Evolutionary conservation across 2,329 filamentous ascomycete genomes (phyloP), one percentile per base, ranked within the genome.

Genomic region (Phyllosticta paracitricarpa): DNA sequence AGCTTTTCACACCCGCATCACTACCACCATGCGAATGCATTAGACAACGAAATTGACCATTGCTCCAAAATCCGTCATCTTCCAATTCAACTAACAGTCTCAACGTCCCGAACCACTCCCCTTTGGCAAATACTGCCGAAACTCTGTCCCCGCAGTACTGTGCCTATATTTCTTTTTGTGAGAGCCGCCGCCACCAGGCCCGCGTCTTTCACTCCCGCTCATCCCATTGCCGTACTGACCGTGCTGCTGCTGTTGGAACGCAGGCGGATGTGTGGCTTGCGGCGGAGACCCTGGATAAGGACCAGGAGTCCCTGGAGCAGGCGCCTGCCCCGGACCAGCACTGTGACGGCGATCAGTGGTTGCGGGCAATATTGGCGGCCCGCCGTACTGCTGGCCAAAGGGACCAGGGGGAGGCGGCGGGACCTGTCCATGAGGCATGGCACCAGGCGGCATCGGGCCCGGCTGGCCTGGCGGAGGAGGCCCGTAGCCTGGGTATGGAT

Each of bases 341-440:
- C 58, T 61, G 54, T 48, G 35, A 52, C 60, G 60, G 22, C 51
- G 71, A 7, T 70, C 71, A 66, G 72, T 71, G 56, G 66, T 73
- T 1, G 73, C 73, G 2, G 73, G 73, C 3, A 75, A 67, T 55
- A 76, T 75, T 4, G 72, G 73, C 57, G 73, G 72, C 14, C 73
- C 73, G 1, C 73, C 73, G 57, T 74, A 76, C 61, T 76, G 73
- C 35, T 57, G 40, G 24, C 56, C 56, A 25, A 58, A 62, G 24
- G 55, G 54, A 3, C 59, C 59, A 10, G 28, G 54, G 8, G 56
- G 56, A 22, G 59, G 59, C 55, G 59, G 54, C 28, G 59, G 55
- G 12, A 35, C 59, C 3, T 51, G 59, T n/a, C 53, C 54, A 8
- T 57, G 56, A 3, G 40, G 28, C 28, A 30, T 30, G 6, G 28